These are phyloP conservation scores for Jaltomata sinuosa DNA, from an alignment of 257 asterid genomes.

Conservation along the genomic window DNA sequence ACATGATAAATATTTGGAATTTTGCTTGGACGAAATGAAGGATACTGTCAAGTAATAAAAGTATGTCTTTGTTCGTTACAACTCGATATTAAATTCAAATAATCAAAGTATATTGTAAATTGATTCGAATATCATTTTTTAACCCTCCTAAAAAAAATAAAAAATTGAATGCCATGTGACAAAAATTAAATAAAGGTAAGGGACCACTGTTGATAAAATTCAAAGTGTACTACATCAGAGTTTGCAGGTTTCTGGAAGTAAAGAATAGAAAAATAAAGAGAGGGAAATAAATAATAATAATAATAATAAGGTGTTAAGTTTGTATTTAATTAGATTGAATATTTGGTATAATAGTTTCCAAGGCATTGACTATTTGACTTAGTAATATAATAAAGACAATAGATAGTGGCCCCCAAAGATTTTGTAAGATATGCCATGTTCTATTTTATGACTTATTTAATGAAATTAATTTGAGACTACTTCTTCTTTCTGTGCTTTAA, in stretches of 20 bases:
- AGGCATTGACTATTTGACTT: background rate
- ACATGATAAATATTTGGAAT: too few species aligned
- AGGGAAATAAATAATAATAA: background rate
- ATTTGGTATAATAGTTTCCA: background rate
- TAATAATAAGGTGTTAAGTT: background rate
- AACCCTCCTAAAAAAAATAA: too few species aligned
- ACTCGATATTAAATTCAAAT: background rate
- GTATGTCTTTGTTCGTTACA: background rate
- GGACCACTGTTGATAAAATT: background rate
- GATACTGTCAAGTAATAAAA: too few species aligned
- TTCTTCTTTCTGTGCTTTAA: background rate
- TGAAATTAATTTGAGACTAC: background rate
- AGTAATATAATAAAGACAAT: background rate
- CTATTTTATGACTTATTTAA: background rate
- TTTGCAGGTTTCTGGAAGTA: background rate
- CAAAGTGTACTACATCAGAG: background rate
- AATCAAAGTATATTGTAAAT: background rate
- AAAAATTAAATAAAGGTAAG: background rate
- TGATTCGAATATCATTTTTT: background rate
- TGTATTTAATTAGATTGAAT: background rate
- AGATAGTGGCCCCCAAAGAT: background rate
- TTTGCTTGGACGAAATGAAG: too few species aligned
- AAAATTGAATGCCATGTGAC: too few species aligned
- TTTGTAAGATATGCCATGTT: background rate
- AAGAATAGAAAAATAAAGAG: background rate